Evolutionary conservation across 2,329 filamentous ascomycete species (phyloP).

Genomic region (Fonsecaea pugnacius): DNA sequence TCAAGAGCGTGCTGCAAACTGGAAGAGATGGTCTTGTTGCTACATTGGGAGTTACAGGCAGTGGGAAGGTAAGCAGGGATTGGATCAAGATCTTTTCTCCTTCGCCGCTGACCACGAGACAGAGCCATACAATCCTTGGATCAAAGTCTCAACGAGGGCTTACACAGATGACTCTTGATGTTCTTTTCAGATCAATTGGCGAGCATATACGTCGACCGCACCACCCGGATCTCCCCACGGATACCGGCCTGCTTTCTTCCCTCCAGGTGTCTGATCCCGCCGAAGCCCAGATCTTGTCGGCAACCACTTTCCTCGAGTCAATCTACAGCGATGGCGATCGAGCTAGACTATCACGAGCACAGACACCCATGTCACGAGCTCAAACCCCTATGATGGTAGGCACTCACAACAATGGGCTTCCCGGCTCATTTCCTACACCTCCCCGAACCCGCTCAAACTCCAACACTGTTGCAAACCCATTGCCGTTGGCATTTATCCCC

Average conservation of each 20-base stretch:
- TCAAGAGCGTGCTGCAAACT: constrained; percentile 81
- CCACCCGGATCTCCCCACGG: constrained; percentile 51
- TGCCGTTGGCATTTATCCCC: constrained; percentile 9
- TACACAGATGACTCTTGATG: constrained; percentile 87
- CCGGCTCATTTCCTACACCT: constrained; percentile 32
- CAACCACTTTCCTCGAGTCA: constrained; percentile 76
- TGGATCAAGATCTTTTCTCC: not conserved
- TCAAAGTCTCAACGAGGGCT: constrained; percentile 84
- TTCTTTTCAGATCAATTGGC: constrained; percentile 81
- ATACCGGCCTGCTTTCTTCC: constrained; percentile 70
- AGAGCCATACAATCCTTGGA: constrained; percentile 96
- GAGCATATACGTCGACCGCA: constrained; percentile 69
- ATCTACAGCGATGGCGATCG: constrained; percentile 69
- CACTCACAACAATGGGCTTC: constrained; percentile 44
- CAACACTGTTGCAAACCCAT: constrained; percentile 3
- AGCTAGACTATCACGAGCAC: constrained; percentile 66
- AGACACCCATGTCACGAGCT: constrained; percentile 65
- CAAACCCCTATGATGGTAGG: constrained; percentile 52
- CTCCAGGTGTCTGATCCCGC: constrained; percentile 77
- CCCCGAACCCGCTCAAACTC: constrained; percentile 9
- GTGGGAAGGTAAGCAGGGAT: constrained; percentile 75
- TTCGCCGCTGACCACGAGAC: constrained; percentile 16
- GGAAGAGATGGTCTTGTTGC: constrained; percentile 88
- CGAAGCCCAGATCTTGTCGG: constrained; percentile 76
- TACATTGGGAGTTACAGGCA: constrained; percentile 91